These are phyloP conservation scores for Lophiotrema nucula DNA, from an alignment of 495 filamentous ascomycete species.

Conservation along the genomic window DNA sequence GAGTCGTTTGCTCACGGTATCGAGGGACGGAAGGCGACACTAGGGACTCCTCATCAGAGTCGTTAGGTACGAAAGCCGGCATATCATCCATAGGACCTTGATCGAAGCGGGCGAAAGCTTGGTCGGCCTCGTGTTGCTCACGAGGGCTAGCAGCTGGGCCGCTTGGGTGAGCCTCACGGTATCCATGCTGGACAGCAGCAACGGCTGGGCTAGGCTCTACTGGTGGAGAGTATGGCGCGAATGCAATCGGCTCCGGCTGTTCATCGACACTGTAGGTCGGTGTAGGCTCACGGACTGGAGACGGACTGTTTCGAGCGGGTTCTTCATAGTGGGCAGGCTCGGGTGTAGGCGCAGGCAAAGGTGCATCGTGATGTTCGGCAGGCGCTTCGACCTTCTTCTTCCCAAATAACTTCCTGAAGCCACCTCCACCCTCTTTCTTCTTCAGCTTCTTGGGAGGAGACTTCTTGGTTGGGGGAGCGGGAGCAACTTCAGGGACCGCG, in stretches of 20 bases:
- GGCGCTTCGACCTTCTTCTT: conserved; percentile 49
- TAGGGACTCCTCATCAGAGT: conserved; percentile 44
- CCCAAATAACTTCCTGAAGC: conserved; percentile 64
- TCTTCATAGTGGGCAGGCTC: not conserved
- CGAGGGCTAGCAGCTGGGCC: conserved; percentile 61
- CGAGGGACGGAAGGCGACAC: conserved; percentile 5
- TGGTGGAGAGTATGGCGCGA: conserved; percentile 14
- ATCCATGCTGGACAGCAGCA: conserved; percentile 47
- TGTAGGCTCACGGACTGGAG: conserved; percentile 33
- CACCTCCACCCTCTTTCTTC: conserved; percentile 48
- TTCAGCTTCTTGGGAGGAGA: conserved; percentile 52
- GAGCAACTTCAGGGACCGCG: not conserved
- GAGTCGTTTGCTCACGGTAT: not conserved
- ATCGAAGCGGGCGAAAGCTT: conserved; percentile 79
- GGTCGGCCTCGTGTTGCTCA: conserved; percentile 64
- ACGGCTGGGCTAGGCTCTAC: conserved; percentile 23
- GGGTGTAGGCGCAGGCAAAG: not conserved
- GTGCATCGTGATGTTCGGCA: not conserved
- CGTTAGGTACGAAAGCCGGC: conserved; percentile 77
- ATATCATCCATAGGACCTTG: conserved; percentile 86
- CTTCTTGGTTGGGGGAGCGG: conserved; percentile 15
- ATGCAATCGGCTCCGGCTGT: not conserved
- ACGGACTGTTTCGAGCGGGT: not conserved
- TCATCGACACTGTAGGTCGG: conserved; percentile 13
- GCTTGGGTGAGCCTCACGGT: conserved; percentile 49